Evolutionary conservation across 208 protist genomes (phyloP).

Genomic region (Angomonas desouzai): DNA sequence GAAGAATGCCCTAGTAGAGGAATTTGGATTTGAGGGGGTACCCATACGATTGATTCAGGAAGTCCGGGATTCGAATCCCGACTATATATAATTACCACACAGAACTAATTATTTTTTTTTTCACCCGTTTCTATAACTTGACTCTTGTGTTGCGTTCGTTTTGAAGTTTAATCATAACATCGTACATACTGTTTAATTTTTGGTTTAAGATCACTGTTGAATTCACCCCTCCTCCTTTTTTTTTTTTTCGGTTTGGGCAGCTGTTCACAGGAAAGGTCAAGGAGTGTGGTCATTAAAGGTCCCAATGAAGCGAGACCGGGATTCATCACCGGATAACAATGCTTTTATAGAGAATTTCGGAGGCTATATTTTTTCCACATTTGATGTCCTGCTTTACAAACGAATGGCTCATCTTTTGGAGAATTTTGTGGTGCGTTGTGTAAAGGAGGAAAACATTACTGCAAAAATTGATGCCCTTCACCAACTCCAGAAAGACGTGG

Average conservation of each 20-base stretch:
- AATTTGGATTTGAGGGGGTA: slow-evolving; percentile 89
- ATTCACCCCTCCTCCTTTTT: neutral
- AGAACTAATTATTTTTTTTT: slow-evolving; percentile 3
- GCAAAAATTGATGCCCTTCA: neutral
- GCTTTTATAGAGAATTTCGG: slow-evolving; percentile 27
- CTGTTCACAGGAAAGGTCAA: neutral
- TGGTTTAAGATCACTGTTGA: neutral
- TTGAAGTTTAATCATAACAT: neutral
- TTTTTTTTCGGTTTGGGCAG: neutral
- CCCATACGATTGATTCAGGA: slow-evolving; percentile 86
- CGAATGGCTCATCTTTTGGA: slow-evolving; percentile 34
- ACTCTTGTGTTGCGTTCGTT: neutral
- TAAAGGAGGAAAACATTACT: neutral
- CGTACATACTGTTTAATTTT: too few species aligned
- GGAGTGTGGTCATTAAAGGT: slow-evolving; percentile 1
- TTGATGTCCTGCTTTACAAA: slow-evolving; percentile 57
- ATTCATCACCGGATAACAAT: neutral
- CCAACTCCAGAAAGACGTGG: neutral
- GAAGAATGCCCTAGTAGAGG: slow-evolving; percentile 88
- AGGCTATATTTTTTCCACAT: slow-evolving; percentile 62
- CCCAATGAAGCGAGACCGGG: neutral
- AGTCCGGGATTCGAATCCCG: slow-evolving; percentile 84
- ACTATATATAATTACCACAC: slow-evolving; percentile 65
- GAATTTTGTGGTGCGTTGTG: neutral
- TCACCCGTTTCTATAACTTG: neutral